Percentiles rank a stretch among this genome's conserved stretches.
Evolutionary conservation across 2,329 filamentous ascomycete genomes (phyloP).

Genomic region (Fusarium concolor): DNA sequence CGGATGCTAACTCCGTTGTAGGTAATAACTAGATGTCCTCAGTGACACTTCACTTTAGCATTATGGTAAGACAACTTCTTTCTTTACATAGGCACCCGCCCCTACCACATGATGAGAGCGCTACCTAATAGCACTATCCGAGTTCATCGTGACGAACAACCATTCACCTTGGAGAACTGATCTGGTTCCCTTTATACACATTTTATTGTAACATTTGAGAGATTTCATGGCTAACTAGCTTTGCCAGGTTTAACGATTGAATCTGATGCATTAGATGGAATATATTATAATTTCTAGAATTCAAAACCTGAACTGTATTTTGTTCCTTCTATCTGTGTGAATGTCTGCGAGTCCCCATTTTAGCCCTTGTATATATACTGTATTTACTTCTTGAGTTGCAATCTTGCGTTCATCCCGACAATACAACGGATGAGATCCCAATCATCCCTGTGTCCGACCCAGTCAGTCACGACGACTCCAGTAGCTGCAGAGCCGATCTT

Average conservation of each 20-base stretch:
- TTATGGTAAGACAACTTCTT: conserved; percentile 25
- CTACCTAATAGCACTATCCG: conserved; percentile 58
- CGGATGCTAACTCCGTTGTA: conserved; percentile 34
- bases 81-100: neutral
- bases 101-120: conserved; percentile 62
- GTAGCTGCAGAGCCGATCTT: conserved; percentile 78
- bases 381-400: conserved; percentile 61
- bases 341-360: neutral
- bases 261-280: neutral
- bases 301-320: neutral
- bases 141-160: conserved; percentile 67
- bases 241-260: neutral
- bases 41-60: neutral
- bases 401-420: conserved; percentile 87
- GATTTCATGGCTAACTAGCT: conserved; percentile 19
- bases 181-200: conserved; percentile 37
- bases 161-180: conserved; percentile 74
- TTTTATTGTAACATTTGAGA: conserved; percentile 7
- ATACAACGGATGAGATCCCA: conserved; percentile 92
- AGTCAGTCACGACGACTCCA: conserved; percentile 92
- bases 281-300: neutral
- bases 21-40: neutral
- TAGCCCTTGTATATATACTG: neutral
- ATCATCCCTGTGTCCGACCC: conserved; percentile 86
- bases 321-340: neutral